Conservation (phyloP, 495 filamentous ascomycete species). For the Platismatia glauca region DNA sequence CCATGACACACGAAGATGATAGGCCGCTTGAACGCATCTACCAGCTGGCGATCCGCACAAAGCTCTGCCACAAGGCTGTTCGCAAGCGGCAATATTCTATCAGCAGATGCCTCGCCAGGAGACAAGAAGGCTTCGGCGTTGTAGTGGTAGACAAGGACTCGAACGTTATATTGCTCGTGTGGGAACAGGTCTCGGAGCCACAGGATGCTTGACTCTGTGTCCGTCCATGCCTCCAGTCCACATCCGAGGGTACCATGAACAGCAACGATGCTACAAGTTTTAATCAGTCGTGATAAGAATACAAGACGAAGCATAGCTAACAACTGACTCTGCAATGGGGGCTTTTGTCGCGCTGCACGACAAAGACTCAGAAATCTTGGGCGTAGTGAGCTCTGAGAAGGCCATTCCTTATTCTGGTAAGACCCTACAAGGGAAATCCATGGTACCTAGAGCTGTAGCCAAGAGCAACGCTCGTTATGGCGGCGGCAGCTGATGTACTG, state of each 20-base stretch:
- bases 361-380: not conserved
- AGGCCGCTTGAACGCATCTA: conserved; percentile 14
- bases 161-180: conserved; percentile 3
- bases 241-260: not conserved
- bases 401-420: not conserved
- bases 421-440: not conserved
- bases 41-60: conserved; percentile 13
- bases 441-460: too few relatives aligned
- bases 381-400: conserved; percentile 4
- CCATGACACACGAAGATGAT: conserved; percentile 23
- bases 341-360: not conserved
- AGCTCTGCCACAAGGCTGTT: conserved; percentile 16
- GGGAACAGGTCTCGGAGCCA: conserved; percentile 17
- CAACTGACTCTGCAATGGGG: not conserved
- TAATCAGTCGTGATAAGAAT: not conserved
- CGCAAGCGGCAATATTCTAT: conserved; percentile 14
- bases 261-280: not conserved
- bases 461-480: too few relatives aligned
- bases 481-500: too few relatives aligned
- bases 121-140: conserved; percentile 13
- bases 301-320: not conserved
- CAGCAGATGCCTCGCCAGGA: conserved; percentile 11
- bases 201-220: not conserved
- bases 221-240: conserved; percentile 12
- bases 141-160: conserved; percentile 14